phyloP scores from a whole-genome alignment of 2,329 filamentous ascomycete species.

The Cryphonectria parasitica region DNA sequence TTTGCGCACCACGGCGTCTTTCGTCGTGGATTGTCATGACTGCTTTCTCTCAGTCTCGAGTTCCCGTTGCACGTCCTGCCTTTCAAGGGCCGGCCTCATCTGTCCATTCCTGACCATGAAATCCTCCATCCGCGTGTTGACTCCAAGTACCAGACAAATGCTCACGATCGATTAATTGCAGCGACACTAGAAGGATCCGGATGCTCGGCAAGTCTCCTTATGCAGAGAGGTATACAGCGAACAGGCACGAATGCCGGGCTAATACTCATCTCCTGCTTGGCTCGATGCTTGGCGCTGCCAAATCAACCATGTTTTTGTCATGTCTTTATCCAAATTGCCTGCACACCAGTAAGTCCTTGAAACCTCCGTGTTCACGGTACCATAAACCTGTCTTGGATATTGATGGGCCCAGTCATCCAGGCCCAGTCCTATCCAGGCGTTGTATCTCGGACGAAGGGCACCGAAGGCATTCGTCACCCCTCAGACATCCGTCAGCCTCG shows the following conservation, averaged over 20 bases:
- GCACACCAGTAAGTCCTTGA: conserved; percentile 12
- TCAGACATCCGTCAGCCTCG: not conserved
- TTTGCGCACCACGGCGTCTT: not conserved
- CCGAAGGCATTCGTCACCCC: conserved; percentile 4
- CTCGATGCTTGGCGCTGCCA: conserved; percentile 7
- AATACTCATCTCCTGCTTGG: not conserved
- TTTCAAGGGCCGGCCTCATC: not conserved
- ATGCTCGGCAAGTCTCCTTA: not conserved
- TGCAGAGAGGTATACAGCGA: not conserved
- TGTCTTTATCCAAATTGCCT: conserved; percentile 27
- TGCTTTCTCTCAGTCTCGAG: not conserved
- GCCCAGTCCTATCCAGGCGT: not conserved
- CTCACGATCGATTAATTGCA: not conserved
- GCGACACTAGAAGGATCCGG: not conserved
- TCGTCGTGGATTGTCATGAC: not conserved
- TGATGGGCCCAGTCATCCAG: not conserved
- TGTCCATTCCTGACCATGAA: not conserved
- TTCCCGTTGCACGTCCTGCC: not conserved
- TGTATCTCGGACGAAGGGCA: conserved; percentile 15
- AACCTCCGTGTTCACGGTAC: not conserved
- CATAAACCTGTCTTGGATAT: not conserved
- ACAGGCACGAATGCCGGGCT: not conserved
- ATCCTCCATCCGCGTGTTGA: not conserved
- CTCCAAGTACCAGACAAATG: not conserved
- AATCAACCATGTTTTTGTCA: not conserved